phyloP scores from a whole-genome alignment of 139 green algal species.

The Nannochloris sp. region DNA sequence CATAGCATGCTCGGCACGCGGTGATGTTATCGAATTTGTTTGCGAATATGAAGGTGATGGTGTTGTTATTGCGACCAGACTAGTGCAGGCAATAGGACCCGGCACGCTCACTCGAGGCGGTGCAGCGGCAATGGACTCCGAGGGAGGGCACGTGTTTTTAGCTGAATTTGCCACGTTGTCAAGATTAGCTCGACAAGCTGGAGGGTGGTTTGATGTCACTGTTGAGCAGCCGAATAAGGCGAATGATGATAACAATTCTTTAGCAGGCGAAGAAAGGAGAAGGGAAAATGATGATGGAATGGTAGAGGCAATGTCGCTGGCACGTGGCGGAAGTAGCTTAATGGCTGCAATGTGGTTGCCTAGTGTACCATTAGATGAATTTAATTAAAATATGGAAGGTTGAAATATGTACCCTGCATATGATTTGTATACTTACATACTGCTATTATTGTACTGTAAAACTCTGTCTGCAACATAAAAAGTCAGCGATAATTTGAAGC shows the following conservation, averaged over 20 bases:
- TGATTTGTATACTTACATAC: background rate
- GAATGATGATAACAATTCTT: no score
- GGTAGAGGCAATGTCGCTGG: no score
- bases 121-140: background rate
- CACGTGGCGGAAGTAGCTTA: background rate
- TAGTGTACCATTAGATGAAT: no score
- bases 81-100: background rate
- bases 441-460: background rate
- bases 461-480: no score
- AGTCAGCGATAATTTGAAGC: no score
- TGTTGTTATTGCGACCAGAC: constrained; percentile 11
- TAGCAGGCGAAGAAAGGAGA: no score
- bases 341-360: background rate
- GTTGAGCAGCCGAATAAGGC: background rate
- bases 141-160: background rate
- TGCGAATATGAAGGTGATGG: background rate
- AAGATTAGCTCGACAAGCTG: background rate
- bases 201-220: background rate
- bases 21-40: constrained; percentile 18
- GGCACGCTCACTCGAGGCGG: background rate
- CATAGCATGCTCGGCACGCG: constrained; percentile 6
- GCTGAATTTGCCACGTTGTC: background rate
- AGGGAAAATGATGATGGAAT: no score
- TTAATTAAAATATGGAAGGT: no score
- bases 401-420: no score